Evolutionary conservation across 352 stramenopile genomes (phyloP).

Genomic region (Pythium volutum): DNA sequence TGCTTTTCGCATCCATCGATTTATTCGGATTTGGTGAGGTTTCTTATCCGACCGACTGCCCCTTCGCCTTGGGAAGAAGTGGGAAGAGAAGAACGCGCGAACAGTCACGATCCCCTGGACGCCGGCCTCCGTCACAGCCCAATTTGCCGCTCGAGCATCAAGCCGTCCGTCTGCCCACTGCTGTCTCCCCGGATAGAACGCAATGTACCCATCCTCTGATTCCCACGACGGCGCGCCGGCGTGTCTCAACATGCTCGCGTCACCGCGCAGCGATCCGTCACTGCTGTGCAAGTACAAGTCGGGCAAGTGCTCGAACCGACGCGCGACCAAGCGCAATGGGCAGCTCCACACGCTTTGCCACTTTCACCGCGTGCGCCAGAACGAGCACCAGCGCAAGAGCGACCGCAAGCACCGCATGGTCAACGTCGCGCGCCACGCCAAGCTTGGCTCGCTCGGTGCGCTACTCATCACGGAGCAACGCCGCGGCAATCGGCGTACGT

Average conservation of each 20-base stretch:
- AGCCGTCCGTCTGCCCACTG: not conserved
- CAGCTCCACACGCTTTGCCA: conserved; percentile 82
- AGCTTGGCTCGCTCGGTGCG: conserved; percentile 63
- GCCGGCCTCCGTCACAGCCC: conserved; percentile 7
- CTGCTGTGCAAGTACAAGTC: conserved; percentile 88
- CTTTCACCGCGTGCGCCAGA: conserved; percentile 82
- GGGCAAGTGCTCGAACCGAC: conserved; percentile 77
- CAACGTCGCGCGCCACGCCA: conserved; percentile 65
- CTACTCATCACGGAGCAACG: conserved; percentile 30
- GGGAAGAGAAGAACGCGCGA: not conserved
- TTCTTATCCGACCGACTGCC: conserved; percentile 10
- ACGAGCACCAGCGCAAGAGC: conserved; percentile 86
- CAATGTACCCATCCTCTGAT: conserved; percentile 7
- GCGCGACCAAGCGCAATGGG: conserved; percentile 82
- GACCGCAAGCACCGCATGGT: conserved; percentile 86
- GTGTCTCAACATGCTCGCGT: conserved; percentile 30
- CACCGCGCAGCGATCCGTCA: conserved; percentile 38
- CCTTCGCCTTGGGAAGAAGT: not conserved
- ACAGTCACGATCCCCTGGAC: not conserved
- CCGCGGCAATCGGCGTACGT: conserved; percentile 20
- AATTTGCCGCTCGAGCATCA: conserved; percentile 15
- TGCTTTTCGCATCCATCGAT: conserved; percentile 11
- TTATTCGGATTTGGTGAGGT: not conserved
- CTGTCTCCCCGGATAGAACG: conserved; percentile 1
- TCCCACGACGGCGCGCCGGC: conserved; percentile 8